Base-by-base conservation (phyloP, 176 grass and related monocot species). In the Tillandsia leiboldiana region DNA sequence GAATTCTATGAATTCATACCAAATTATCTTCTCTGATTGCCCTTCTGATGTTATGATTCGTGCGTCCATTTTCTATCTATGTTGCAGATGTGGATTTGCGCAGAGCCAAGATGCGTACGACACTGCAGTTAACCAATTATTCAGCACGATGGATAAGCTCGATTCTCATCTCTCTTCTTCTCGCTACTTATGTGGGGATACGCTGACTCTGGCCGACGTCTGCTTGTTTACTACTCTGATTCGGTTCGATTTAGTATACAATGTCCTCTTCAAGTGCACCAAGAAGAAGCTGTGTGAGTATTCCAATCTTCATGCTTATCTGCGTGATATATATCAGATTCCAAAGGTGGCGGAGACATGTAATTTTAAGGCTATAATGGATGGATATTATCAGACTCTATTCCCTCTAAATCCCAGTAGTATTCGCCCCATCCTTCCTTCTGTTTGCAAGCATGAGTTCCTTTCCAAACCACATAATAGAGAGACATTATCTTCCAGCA, bases 171-270 rank as follows among this genome's bases (percentile, higher is more conserved):
- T 97, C n/a, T 73, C 86, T 26, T 64, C 50, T 58, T 79, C 78
- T 14, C 89, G 89, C 12, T 90, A 83, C 81, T 74, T 92, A 52
- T 97, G 93, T 72, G 93, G 89, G 12, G 72, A 70, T 73, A 49
- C 68, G 59, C 63, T 87, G 11, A 97, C 93, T 66, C 71, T 97
- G 9, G 88, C 89, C 33, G 93, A 97, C 74, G 83, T 97, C 4
- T 97, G 93, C 89, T 75, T 97, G 47, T 97, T 97, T 79, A 97
- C 93, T 33, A 92, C 93, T 49, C 77, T 92, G 53, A 85, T 92
- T 33, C 76, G 93, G 20, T 92, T 97, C 42, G 93, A 97, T 79
- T 84, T 87, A 61, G 89, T 66, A 24, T 97, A 90, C 69, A 90
- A 82, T 81, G 78, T 79, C 33, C 86, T 92, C 72, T 97, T 97